These are phyloP conservation scores for Metschnikowia kofuensis DNA, from an alignment of 805 yeast genomes.

Conservation along the genomic window DNA sequence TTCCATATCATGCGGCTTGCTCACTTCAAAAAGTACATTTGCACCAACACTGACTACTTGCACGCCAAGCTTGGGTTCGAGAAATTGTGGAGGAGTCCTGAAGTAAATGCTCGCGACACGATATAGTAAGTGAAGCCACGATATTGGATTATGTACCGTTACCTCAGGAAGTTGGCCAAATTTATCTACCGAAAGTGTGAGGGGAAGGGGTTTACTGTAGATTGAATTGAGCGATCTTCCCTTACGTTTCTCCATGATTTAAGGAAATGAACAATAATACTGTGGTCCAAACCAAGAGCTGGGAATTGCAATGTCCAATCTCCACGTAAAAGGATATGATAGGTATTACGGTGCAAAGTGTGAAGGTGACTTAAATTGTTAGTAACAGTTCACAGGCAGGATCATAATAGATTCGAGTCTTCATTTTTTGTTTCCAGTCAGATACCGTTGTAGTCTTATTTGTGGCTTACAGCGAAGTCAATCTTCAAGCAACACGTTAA, in stretches of 20 bases:
- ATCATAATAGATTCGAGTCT: neutral
- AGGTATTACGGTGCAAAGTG: too few relatives aligned
- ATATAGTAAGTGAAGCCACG: constrained; percentile 50
- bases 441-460: constrained; percentile 97
- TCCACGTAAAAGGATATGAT: neutral
- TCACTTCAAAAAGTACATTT: constrained; percentile 39
- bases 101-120: constrained; percentile 23
- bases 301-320: neutral
- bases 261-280: neutral
- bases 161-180: constrained; percentile 50
- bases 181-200: constrained; percentile 35
- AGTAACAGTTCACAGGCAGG: neutral
- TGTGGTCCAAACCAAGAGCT: neutral
- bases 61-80: constrained; percentile 21
- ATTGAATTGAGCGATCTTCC: constrained; percentile 29
- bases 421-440: constrained; percentile 40
- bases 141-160: constrained; percentile 64
- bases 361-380: neutral
- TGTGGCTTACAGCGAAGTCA: constrained; percentile 58
- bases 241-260: constrained; percentile 31
- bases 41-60: constrained; percentile 13
- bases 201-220: constrained; percentile 56
- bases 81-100: constrained; percentile 26
- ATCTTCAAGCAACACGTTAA: constrained; percentile 28
- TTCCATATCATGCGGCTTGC: constrained; percentile 44